phyloP scores from a whole-genome alignment of 1,284 basidiomycete species.

The Gymnopus androsaceus region DNA sequence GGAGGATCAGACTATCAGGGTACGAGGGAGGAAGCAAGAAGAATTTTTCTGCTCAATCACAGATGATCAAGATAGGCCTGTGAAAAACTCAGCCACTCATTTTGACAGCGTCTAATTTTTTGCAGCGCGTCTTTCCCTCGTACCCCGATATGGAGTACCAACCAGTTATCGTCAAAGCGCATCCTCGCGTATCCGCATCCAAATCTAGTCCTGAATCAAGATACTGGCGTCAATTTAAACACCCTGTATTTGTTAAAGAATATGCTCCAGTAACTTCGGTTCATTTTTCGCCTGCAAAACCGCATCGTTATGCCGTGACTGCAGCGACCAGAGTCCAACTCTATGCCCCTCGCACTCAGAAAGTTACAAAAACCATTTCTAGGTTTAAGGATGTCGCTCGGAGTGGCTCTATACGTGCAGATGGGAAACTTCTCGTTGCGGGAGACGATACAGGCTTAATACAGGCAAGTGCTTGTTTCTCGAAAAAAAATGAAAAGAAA shows the following conservation, averaged over 20 bases:
- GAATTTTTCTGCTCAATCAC: constrained; percentile 5
- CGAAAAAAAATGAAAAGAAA: not conserved
- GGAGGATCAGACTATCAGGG: constrained; percentile 14
- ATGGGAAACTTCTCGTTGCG: constrained; percentile 94
- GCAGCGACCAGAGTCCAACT: constrained; percentile 94
- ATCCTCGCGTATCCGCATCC: constrained; percentile 55
- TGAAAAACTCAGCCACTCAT: no score
- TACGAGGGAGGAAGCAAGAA: constrained; percentile 22
- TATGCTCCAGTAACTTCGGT: constrained; percentile 92
- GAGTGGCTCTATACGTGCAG: constrained; percentile 83
- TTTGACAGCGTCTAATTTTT: no score
- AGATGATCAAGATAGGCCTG: not conserved
- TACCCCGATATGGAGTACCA: constrained; percentile 71
- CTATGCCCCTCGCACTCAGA: constrained; percentile 93
- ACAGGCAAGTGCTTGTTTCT: constrained; percentile 56
- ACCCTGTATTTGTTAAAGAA: constrained; percentile 91
- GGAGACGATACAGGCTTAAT: constrained; percentile 94
- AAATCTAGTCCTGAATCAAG: constrained; percentile 72
- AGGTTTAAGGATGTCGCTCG: constrained; percentile 96
- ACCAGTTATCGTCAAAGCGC: constrained; percentile 67
- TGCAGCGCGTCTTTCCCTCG: not conserved
- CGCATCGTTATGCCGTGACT: constrained; percentile 94
- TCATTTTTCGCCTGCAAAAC: constrained; percentile 83
- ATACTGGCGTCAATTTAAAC: constrained; percentile 81
- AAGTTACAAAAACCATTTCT: constrained; percentile 94